Evolutionary conservation across 768 basidiomycete genomes (phyloP), one percentile per base, ranked within the genome.

Genomic region (Cyathus striatus): DNA sequence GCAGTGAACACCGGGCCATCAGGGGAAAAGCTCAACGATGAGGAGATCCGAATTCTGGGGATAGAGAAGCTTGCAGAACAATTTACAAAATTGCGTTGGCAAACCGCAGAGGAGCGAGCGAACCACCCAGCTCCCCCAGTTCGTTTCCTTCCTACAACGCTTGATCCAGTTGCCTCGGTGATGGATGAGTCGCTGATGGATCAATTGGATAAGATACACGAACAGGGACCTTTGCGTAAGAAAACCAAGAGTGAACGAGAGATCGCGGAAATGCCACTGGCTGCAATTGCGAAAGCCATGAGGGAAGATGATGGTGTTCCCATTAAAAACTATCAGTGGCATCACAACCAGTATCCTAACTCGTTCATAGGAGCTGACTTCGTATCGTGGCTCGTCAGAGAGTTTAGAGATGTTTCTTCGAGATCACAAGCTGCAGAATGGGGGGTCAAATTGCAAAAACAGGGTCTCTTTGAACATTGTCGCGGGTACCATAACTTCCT

Each of bases 41-140:
- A 93, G 60, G 93, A 95, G 61, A 82, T 85, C 13, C 83, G 90
- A 13, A 73, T 96, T 18, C 66, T 90, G 30, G 96, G 96, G 0
- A 93, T 94, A 35, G 89, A 92, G 56, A 90, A 89, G 53, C 81
- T 99, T 0, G 86, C 90, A 3, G 92, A 95, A 49, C 75, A 86
- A 35, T 90, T 97, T 59, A 82, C 83, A 23, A 87, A 83, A 56
- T 73, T 88, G 38, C 81, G 90, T 3, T 94, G 92, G 90, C 75
- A 81, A 37, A 57, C 77, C 2, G 71, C 78, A 0, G 82, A 81
- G 5, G 81, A 83, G 25, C 75, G 70, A 58, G 57, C 55, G 4
- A 65, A 55, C 3, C 63, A 68, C 39, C 70, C 67, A 23, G 64
- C 66, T 37, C 71, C 79, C 6, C 78, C 86, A 3, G 78, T 87